Base-by-base conservation (phyloP, 306 rosid genomes). In the Canavalia ensiformis region DNA sequence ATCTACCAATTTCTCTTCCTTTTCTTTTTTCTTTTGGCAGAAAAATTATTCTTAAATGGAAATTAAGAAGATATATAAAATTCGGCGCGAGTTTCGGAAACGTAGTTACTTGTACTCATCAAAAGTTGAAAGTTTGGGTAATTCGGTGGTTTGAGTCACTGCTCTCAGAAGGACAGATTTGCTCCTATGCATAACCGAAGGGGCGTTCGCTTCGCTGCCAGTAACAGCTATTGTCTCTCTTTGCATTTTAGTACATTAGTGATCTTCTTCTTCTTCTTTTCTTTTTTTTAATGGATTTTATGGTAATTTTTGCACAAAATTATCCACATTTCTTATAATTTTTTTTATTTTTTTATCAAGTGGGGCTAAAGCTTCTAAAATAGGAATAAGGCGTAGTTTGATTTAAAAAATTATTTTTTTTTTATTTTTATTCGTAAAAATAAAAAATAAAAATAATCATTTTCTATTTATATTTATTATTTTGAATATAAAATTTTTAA, bases 1-100 rank as follows among this genome's bases (percentile, higher is more conserved):
- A 95, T 95, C 84, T 87, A 78, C 28, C 52, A 81, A 68, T 67
- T 57, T 76, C 46, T 11, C 8, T 42, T 25, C 41, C 41, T 37
- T 37, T 37, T 37, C 4, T 37, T 37, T 37, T 37, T 37, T 37
- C 34, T 77, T 12, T 8, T 9, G 12, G 1, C 0, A 1, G 28
- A 35, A 41, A 67, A 46, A 39, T 5, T 1, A 8, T 71, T 63
- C 47, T 12, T 37, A 12, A 18, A 54, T 46, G 35, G 51, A 63
- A 83, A 52, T 34, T 62, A n/a, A 30, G 30, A 86, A 83, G 33
- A 44, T 2, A 31, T 11, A 54, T 60, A 1, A 45, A 74, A 55
- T 25, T 46, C 1, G 46, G 45, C 18, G 11, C 18, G 11, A 18
- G 6, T 37, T 54, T 42, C 2, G 1, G 1, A 66, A 35, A 44